Base-by-base conservation (phyloP, 2,329 filamentous ascomycete species). In the Apiospora malaysiana region DNA sequence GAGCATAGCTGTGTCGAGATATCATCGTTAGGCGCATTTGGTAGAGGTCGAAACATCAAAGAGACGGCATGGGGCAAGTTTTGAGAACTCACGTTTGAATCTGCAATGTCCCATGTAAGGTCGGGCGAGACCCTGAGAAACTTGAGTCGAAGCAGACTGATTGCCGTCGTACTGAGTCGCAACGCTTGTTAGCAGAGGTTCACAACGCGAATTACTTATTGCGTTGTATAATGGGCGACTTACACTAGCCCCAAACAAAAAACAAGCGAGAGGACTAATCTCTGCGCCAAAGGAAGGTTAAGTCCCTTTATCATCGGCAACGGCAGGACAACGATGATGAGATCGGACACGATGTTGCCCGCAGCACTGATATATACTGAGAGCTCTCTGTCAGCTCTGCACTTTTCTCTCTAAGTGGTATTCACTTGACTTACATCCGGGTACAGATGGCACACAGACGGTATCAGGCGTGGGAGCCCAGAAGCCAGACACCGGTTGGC, bases 181-280 rank as follows among this genome's bases (percentile, higher is more conserved):
- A 18, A 27, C 4, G 6, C 51, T 1, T 66, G 45, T 43, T 32
- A 14, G 23, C 7, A 4, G 0, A 18, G 1, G n/a, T 16, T 49
- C 18, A 21, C 6, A 40, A 2, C 23, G 27, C n/a, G 18, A 27
- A 5, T 16, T 47, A 2, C 8, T 7, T 18, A 47, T 7, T 47
- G 45, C 21, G 2, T 5, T n/a, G 5, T 14, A 45, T 45, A 2
- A 18, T 10, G 14, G 32, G 27, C 8, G 32, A 79, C 81, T 74
- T 69, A 82, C 81, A 83, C 82, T 70, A 83, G 82, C 18, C 81
- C 81, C 4, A 83, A 74, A 68, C 79, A 78, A 69, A 83, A 83
- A 63, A 83, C 79, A 8, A 76, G 79, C 1, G 82, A 75, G 8
- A 83, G 75, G 4, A 78, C 74, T 7, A 81, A 69, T 49, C 78